Conservation (phyloP, 306 rosid genomes). For the Luffa aegyptiaca region DNA sequence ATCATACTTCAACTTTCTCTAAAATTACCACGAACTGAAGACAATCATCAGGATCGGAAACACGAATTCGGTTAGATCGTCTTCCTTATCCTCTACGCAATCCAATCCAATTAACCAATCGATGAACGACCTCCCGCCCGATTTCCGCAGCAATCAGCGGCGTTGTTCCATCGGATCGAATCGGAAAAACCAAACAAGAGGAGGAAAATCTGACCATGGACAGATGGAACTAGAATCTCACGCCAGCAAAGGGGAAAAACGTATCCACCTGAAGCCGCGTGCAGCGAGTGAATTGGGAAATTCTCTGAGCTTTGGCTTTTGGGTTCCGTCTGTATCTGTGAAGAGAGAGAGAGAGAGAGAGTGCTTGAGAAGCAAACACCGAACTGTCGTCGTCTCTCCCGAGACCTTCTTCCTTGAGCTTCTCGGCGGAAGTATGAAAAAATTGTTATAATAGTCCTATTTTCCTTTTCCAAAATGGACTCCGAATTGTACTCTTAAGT, state of each 20-base stretch:
- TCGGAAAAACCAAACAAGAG: neutral
- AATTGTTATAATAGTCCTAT: neutral
- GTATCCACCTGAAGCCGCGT: neutral
- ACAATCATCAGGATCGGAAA: constrained; percentile 4
- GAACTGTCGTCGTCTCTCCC: constrained; percentile 8
- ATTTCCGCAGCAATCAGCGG: neutral
- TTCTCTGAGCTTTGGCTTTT: neutral
- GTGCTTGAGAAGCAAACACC: constrained; percentile 4
- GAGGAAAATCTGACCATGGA: neutral
- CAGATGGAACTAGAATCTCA: neutral
- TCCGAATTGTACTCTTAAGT: neutral
- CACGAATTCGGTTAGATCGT: neutral
- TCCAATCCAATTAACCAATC: neutral
- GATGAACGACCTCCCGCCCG: neutral
- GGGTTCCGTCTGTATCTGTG: neutral
- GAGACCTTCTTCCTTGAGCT: constrained; percentile 6
- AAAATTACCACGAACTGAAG: neutral
- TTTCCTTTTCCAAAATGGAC: neutral
- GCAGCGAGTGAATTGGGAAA: neutral
- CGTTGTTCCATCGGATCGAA: neutral
- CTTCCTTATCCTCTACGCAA: constrained; percentile 2
- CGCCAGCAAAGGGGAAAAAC: neutral
- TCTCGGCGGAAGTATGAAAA: neutral
- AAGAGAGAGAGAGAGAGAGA: neutral
- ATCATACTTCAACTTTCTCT: neutral